Percentiles rank a stretch among this genome's conserved stretches.
phyloP scores from a whole-genome alignment of 148 eudicot species.

The Nepenthes gracilis region DNA sequence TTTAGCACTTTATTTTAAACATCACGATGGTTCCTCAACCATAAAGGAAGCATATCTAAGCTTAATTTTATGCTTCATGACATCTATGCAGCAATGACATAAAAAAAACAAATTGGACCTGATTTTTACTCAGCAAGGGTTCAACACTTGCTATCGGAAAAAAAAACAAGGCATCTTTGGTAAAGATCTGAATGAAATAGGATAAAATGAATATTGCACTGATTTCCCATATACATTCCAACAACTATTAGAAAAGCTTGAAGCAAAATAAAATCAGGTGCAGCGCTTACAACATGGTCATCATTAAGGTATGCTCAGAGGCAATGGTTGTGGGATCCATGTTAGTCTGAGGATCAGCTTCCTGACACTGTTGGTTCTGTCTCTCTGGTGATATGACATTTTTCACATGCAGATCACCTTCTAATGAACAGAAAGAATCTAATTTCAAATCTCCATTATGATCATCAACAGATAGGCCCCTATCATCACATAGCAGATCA shows the following conservation, averaged over 20 bases:
- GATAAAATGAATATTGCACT: slow-evolving; percentile 1
- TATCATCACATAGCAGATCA: slow-evolving; percentile 23
- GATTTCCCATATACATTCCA: not conserved
- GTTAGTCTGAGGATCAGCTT: slow-evolving; percentile 16
- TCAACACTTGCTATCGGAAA: no score
- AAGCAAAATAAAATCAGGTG: slow-evolving; percentile 2
- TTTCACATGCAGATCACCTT: slow-evolving; percentile 18
- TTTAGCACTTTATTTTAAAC: no score
- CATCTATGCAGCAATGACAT: not conserved
- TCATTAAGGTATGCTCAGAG: slow-evolving; percentile 11
- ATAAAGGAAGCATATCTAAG: no score
- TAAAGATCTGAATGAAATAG: not conserved
- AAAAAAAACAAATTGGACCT: no score
- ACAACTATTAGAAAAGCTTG: not conserved
- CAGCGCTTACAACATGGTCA: slow-evolving; percentile 38
- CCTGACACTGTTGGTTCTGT: slow-evolving; percentile 18
- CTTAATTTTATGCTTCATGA: no score
- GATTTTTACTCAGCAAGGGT: no score
- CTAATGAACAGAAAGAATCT: slow-evolving; percentile 11
- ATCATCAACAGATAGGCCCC: slow-evolving; percentile 5
- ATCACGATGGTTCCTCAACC: no score
- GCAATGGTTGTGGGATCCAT: slow-evolving; percentile 21
- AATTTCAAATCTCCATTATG: slow-evolving; percentile 16
- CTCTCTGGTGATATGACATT: slow-evolving; percentile 18
- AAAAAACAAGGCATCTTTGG: not conserved